Percentiles rank a stretch among this genome's conserved stretches.
phyloP scores from a whole-genome alignment of 805 yeast genomes.

The Nakazawaea siamensis region DNA sequence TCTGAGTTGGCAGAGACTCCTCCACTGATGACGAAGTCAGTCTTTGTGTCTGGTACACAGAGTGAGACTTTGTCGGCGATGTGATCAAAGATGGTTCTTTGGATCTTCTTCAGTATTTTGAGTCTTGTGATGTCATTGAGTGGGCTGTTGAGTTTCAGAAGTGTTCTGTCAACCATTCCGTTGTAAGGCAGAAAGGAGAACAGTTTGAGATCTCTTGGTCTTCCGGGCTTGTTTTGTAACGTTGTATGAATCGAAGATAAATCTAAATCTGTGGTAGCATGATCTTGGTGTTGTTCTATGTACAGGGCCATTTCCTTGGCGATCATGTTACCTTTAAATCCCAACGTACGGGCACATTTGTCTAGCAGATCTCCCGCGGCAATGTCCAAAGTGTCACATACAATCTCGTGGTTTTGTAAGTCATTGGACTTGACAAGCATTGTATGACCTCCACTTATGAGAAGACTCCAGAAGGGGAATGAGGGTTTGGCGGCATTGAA shows the following conservation, averaged over 20 bases:
- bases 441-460: slow-evolving; percentile 94
- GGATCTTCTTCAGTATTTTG: slow-evolving; percentile 50
- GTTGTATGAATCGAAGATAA: slow-evolving; percentile 35
- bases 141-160: slow-evolving; percentile 17
- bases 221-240: slow-evolving; percentile 37
- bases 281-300: slow-evolving; percentile 22
- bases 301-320: slow-evolving; percentile 74
- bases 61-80: slow-evolving; percentile 54
- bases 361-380: slow-evolving; percentile 94
- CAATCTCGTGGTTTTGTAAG: slow-evolving; percentile 57
- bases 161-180: slow-evolving; percentile 19
- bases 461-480: slow-evolving; percentile 66
- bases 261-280: slow-evolving; percentile 13
- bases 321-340: slow-evolving; percentile 73
- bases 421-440: slow-evolving; percentile 65
- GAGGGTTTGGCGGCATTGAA: slow-evolving; percentile 33
- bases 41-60: slow-evolving; percentile 29
- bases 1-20: slow-evolving; percentile 81
- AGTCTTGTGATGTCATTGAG: slow-evolving; percentile 21
- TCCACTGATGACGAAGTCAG: slow-evolving; percentile 70
- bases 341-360: slow-evolving; percentile 83
- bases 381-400: slow-evolving; percentile 73
- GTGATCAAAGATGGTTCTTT: slow-evolving; percentile 65
- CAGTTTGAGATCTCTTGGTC: slow-evolving; percentile 34
- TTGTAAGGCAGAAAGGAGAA: slow-evolving; percentile 76